Base-by-base conservation (phyloP, 106 monocot species). In the Iris macrosiphon region DNA sequence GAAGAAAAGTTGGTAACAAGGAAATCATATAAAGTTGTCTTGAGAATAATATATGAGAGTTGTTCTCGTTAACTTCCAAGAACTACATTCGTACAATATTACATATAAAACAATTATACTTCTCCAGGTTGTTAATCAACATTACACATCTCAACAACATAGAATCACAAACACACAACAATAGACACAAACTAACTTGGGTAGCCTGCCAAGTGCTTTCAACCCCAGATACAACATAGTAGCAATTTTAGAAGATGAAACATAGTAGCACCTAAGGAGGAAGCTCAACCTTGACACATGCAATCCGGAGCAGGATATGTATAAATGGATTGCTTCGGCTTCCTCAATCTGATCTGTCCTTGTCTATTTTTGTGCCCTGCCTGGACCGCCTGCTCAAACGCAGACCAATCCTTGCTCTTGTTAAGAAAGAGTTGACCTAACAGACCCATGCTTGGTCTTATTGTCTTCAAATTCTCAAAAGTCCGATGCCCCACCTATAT, bases 271-370 rank as follows among this genome's bases (percentile, higher is more conserved):
- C 16, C 4, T 21, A 23, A 20, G 2, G 16, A 17, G 39, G 16
- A 8, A 19, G n/a, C 38, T 82, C 65, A 87, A 6, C 31, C 79
- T 45, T 70, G 69, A 33, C 92, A 86, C 92, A 92, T 86, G 63
- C 86, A 92, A 62, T 92, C 92, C 2, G 92, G 82, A 59, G 73
- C 75, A 14, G 92, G 92, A 39, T 92, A 86, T 30, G 92, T 92
- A 52, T 79, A 86, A 13, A 92, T 79, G 23, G 86, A 92, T 43
- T 92, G 92, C 55, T 76, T 83, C 16, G 72, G 66, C 55, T 82
- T 86, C 61, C 82, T 82, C 67, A 82, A 34, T 29, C 86, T 55
- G 3, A 86, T 72, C 56, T 82, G 82, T 11, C 86, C 92, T 45
- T 79, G 74, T 33, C 92, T 82, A 20, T 54, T 61, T 55, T 48